A percentile compares a stretch with the other conserved stretches of the same genome.
These are phyloP conservation scores for Phytopythium chamaehyphon DNA, from an alignment of 352 stramenopile genomes.

Conservation along the genomic window DNA sequence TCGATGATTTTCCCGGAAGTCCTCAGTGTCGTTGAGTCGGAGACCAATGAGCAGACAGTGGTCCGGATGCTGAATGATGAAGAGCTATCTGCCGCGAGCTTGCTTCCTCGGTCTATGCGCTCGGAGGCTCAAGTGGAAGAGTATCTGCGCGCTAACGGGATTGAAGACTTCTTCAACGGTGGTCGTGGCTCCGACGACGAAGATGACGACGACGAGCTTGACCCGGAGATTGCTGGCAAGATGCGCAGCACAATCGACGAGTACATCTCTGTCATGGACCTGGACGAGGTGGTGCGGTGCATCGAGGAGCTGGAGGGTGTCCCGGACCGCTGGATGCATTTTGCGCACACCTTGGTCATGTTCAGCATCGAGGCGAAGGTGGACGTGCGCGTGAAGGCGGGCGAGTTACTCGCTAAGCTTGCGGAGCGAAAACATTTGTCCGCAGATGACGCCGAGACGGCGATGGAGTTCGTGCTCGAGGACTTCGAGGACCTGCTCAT, in stretches of 20 bases:
- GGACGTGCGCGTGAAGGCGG: conserved; percentile 37
- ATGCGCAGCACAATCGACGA: conserved; percentile 74
- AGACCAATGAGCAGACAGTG: conserved; percentile 62
- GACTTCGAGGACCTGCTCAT: conserved; percentile 76
- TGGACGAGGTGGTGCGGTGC: conserved; percentile 70
- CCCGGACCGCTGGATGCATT: conserved; percentile 55
- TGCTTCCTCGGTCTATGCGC: conserved; percentile 39
- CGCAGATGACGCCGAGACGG: conserved; percentile 46
- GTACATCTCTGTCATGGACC: conserved; percentile 72
- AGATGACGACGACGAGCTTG: conserved; percentile 46
- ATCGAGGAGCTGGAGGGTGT: conserved; percentile 56
- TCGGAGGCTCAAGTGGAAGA: conserved; percentile 43
- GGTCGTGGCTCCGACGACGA: conserved; percentile 39
- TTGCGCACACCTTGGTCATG: conserved; percentile 46
- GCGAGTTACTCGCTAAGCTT: conserved; percentile 39
- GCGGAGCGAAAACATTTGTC: conserved; percentile 34
- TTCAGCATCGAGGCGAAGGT: conserved; percentile 54
- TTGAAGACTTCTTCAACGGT: conserved; percentile 60
- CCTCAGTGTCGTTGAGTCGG: conserved; percentile 64
- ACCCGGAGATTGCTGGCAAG: conserved; percentile 56
- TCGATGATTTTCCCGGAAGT: conserved; percentile 72
- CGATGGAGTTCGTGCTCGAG: conserved; percentile 47
- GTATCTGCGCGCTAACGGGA: conserved; percentile 61
- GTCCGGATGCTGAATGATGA: conserved; percentile 77
- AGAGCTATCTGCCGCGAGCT: conserved; percentile 52